Base-by-base conservation (phyloP, 139 green algal species). In the Chlorella sp. region DNA sequence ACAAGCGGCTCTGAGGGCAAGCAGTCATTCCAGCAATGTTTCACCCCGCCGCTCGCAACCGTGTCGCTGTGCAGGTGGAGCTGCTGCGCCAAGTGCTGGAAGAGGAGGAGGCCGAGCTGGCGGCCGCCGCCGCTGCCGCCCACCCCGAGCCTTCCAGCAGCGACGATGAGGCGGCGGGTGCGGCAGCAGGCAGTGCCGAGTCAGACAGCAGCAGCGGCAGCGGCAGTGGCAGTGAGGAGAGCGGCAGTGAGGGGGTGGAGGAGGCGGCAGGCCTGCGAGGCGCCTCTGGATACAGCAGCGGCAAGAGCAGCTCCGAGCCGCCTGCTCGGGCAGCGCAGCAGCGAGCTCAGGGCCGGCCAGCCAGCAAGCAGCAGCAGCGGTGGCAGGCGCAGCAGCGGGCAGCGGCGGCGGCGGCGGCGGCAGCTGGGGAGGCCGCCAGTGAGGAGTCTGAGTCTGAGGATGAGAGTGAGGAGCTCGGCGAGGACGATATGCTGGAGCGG, bases 401-500 rank as follows among this genome's bases (percentile, higher is more conserved):
- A 3, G 51, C 51, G 4, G 51, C 51, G 4, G 51, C 51, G 4
- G 51, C 51, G 9, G 51, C 51, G 51, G 51, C 51, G 51, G 51
- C 51, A 16, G 51, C 51, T 60, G 51, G 51, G 11, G 85, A 19
- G 73, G 62, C 9, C 46, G 74, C 13, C 51, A 88, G 74, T 84
- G 80, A 90, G 74, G 86, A 88, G 30, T 76, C 85, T 68, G 73
- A 93, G 32, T 74, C 86, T 0, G 87, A 92, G 68, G 87, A 88
- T 60, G 86, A 90, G 2, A 84, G 86, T 11, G 89, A 92, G 11
- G 83, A 60, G 51, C 51, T 93, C 48, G 91, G 91, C 40, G 93
- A 95, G 24, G 92, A 93, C 3, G 91, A 86, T 20, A 90, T 94
- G 90, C 85, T 95, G 22, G 89, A 85, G 9, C 46, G 90, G 0